Evolutionary conservation across 2,329 filamentous ascomycete genomes (phyloP), one percentile per base, ranked within the genome.

Genomic region (Fusarium sp.): DNA sequence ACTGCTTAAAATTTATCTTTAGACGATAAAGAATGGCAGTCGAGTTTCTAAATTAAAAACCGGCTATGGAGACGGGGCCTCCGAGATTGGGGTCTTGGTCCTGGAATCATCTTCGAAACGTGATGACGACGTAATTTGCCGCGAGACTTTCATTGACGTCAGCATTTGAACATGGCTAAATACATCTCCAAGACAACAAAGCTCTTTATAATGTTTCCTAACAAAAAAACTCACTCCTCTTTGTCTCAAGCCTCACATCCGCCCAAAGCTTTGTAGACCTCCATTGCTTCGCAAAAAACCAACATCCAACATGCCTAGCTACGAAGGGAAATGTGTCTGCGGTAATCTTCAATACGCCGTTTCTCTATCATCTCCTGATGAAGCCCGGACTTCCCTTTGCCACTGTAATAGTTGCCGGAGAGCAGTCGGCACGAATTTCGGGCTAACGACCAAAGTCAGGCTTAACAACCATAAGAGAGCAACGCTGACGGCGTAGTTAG

Each of bases 391-490:
- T 0, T 74, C 71, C 1, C 35, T 74, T 0, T 74, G 71, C 1
- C 71, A 74, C 2, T 74, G 71, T 6, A 56, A 35, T 5, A 74
- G 71, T 7, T 74, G 71, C 8, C 47, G 50, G 18, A 33, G 71
- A 11, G 68, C 68, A 3, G 74, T 74, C 10, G 68, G 71, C 2
- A 74, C 71, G 5, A 74, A 74, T 9, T 74, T 71, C 10, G 71
- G 71, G 1, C 18, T 74, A 0, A 74, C 71, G 0, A 74, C 71
- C 0, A 74, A 74, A 18, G 70, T 36, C 11, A 18, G 6, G 5
- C 4, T 3, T 20, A 8, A 5, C 9, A 2, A 2, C 2, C 5
- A 4, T 6, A 8, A 13, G 5, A 6, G 27, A 25, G 16, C 3
- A 1, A 1, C 2, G 4, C 40, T 73, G 2, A 73, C 9, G 0